Evolutionary conservation across 371 early-diverging fungal species (phyloP).

Genomic region (Mortierella sp.): DNA sequence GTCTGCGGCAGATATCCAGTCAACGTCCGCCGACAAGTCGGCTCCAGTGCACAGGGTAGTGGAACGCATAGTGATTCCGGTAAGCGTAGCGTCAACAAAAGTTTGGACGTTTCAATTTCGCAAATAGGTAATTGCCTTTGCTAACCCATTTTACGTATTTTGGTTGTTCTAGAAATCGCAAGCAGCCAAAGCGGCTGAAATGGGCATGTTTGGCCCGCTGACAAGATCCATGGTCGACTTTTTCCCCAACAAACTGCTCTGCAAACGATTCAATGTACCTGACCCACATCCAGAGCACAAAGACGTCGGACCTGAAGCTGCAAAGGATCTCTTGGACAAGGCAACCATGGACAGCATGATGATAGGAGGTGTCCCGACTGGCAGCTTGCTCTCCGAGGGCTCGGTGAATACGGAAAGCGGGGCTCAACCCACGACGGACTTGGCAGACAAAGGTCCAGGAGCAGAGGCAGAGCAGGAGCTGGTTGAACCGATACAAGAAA

Average conservation of each 20-base stretch:
- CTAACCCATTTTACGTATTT: background rate
- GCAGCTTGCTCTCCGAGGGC: slow-evolving; percentile 20
- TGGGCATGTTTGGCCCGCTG: slow-evolving; percentile 84
- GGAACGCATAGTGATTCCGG: slow-evolving; percentile 39
- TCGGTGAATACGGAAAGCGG: background rate
- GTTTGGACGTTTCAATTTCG: background rate
- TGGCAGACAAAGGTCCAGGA: slow-evolving; percentile 5
- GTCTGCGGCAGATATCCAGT: slow-evolving; percentile 61
- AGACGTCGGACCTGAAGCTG: slow-evolving; percentile 57
- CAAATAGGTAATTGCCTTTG: too few relatives aligned
- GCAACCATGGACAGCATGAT: slow-evolving; percentile 74
- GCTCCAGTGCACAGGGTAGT: slow-evolving; percentile 3
- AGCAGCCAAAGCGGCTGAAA: slow-evolving; percentile 76
- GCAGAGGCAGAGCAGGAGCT: slow-evolving; percentile 16
- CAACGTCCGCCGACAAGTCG: slow-evolving; percentile 54
- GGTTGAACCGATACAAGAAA: slow-evolving; percentile 47
- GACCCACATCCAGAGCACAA: slow-evolving; percentile 80
- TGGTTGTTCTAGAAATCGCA: slow-evolving; percentile 58
- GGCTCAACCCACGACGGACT: background rate
- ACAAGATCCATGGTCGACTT: slow-evolving; percentile 77
- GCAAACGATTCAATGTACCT: slow-evolving; percentile 88
- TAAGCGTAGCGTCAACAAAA: background rate
- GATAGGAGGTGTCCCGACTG: slow-evolving; percentile 58
- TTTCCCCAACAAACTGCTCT: slow-evolving; percentile 79
- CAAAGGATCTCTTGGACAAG: slow-evolving; percentile 59